Percentiles rank a stretch among this genome's conserved stretches.
phyloP scores from a whole-genome alignment of 2,329 filamentous ascomycete genomes.

The Magnaporthiopsis incrustans region DNA sequence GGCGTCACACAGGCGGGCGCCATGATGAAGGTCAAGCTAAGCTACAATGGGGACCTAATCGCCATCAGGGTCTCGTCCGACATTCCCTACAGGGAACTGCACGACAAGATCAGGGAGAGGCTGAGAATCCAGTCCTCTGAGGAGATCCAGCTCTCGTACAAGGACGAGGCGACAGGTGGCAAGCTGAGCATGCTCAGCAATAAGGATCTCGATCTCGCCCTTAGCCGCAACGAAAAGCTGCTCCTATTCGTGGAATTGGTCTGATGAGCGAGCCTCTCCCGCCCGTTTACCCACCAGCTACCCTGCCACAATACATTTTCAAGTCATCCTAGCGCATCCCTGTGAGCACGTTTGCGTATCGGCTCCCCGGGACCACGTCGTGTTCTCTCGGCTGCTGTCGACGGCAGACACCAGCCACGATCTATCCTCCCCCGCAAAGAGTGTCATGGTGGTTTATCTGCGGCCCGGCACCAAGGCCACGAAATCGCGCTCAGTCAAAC shows the following conservation, averaged over 20 bases:
- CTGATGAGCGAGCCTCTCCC: conserved; percentile 19
- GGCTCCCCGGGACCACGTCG: no score
- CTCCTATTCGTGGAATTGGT: conserved; percentile 61
- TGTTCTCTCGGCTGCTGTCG: background rate
- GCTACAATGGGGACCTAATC: conserved; percentile 85
- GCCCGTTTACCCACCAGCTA: background rate
- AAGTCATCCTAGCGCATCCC: background rate
- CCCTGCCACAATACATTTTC: conserved; percentile 2
- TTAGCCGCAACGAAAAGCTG: conserved; percentile 81
- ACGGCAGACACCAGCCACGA: background rate
- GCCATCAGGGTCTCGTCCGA: conserved; percentile 81
- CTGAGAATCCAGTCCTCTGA: conserved; percentile 63
- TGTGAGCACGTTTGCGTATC: no score
- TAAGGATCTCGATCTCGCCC: conserved; percentile 70
- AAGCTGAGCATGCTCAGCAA: conserved; percentile 71
- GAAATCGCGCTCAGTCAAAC: background rate
- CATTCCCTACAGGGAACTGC: conserved; percentile 68
- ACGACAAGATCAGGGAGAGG: conserved; percentile 77
- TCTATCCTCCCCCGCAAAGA: background rate
- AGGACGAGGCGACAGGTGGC: conserved; percentile 71
- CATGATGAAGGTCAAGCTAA: conserved; percentile 88
- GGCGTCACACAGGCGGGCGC: conserved; percentile 36
- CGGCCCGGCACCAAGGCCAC: background rate
- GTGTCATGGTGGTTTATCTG: background rate
- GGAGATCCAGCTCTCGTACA: conserved; percentile 74